Evolutionary conservation across 2,329 filamentous ascomycete species (phyloP).

Genomic region (Trichoderma brevicompactum): DNA sequence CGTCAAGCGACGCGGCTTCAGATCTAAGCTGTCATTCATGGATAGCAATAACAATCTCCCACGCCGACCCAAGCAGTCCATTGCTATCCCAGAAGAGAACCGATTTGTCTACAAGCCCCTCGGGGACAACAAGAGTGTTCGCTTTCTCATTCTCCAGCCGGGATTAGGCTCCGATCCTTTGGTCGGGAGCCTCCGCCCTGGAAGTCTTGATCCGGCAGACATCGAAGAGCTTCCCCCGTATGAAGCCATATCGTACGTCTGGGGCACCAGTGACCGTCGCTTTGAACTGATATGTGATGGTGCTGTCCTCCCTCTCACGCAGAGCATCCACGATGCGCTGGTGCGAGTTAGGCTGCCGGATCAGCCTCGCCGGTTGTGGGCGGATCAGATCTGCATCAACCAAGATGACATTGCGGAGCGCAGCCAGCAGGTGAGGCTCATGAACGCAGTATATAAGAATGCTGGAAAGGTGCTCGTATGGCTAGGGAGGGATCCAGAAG

Average conservation of each 20-base stretch:
- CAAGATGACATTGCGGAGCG: constrained; percentile 44
- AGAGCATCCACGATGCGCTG: constrained; percentile 41
- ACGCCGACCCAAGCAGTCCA: neutral
- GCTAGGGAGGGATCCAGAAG: constrained; percentile 41
- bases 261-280: constrained; percentile 38
- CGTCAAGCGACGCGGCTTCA: constrained; percentile 11
- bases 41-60: neutral
- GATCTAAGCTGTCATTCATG: neutral
- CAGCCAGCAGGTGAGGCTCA: constrained; percentile 45
- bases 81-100: neutral
- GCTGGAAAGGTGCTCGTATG: constrained; percentile 43
- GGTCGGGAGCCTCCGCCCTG: constrained; percentile 36
- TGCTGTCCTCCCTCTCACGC: constrained; percentile 37
- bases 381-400: constrained; percentile 49
- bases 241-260: constrained; percentile 45
- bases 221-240: constrained; percentile 32
- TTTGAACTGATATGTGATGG: constrained; percentile 36
- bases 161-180: constrained; percentile 38
- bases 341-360: constrained; percentile 37
- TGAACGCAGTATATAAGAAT: constrained; percentile 45
- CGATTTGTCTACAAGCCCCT: constrained; percentile 35
- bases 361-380: constrained; percentile 41
- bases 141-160: constrained; percentile 42
- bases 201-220: constrained; percentile 34
- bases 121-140: constrained; percentile 34